Evolutionary conservation across 768 basidiomycete genomes (phyloP).

Genomic region (Dacryopinax primogenitus): DNA sequence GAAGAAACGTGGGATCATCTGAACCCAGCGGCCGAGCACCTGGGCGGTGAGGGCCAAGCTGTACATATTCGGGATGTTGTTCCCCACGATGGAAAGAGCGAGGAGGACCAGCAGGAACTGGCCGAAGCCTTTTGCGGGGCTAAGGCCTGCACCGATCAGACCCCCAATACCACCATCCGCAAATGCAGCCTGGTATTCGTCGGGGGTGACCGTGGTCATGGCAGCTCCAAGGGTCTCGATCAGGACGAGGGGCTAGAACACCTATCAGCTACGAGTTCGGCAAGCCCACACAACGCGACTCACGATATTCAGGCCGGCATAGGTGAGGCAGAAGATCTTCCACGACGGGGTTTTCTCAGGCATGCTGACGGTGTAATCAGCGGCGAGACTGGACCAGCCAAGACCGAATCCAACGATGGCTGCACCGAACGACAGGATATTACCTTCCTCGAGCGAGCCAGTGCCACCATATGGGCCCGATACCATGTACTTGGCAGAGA

Average conservation of each 20-base stretch:
- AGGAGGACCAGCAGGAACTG: slow-evolving; percentile 37
- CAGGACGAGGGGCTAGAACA: slow-evolving; percentile 25
- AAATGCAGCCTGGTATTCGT: slow-evolving; percentile 31
- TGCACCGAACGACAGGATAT: slow-evolving; percentile 30
- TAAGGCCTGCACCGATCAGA: slow-evolving; percentile 33
- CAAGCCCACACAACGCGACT: background rate
- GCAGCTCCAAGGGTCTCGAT: slow-evolving; percentile 38
- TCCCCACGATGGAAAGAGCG: slow-evolving; percentile 36
- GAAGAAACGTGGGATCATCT: slow-evolving; percentile 32
- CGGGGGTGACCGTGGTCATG: slow-evolving; percentile 29
- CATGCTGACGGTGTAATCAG: slow-evolving; percentile 36
- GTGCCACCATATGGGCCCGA: slow-evolving; percentile 21
- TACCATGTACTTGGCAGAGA: slow-evolving; percentile 23
- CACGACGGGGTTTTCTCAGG: slow-evolving; percentile 27
- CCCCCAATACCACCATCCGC: slow-evolving; percentile 34
- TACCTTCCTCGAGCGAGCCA: slow-evolving; percentile 27
- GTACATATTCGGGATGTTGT: slow-evolving; percentile 39
- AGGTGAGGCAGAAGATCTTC: slow-evolving; percentile 34
- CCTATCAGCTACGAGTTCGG: slow-evolving; percentile 10
- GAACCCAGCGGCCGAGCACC: slow-evolving; percentile 33
- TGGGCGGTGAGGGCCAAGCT: slow-evolving; percentile 36
- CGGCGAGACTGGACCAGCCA: slow-evolving; percentile 33
- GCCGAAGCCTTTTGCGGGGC: slow-evolving; percentile 33
- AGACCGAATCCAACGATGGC: slow-evolving; percentile 29
- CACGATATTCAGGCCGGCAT: slow-evolving; percentile 25